A percentile compares a stretch with the other conserved stretches of the same genome.
Conservation (phyloP, 176 grass and related monocot genomes). For the Alloteropsis semialata region DNA sequence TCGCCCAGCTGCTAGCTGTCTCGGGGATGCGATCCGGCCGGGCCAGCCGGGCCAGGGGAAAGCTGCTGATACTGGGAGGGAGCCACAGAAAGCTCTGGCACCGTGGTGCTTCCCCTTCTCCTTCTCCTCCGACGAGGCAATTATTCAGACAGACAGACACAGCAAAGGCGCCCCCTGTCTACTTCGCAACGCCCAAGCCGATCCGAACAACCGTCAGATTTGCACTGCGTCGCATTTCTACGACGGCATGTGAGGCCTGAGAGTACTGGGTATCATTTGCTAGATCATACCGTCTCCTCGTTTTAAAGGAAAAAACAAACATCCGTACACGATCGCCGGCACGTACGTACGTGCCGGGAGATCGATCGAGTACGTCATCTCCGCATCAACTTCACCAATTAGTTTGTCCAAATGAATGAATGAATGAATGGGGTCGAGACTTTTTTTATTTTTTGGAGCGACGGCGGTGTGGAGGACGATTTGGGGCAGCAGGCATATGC, state of each 20-base stretch:
- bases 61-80: not conserved
- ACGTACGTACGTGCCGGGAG: not conserved
- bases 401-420: not conserved
- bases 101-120: not conserved
- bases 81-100: not conserved
- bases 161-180: slow-evolving; percentile 8
- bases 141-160: not conserved
- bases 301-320: no score
- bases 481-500: not conserved
- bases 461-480: not conserved
- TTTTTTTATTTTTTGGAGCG: no score
- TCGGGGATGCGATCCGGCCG: not conserved
- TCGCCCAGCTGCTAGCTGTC: not conserved
- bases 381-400: not conserved
- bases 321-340: not conserved
- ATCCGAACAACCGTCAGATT: not conserved
- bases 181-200: not conserved
- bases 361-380: not conserved
- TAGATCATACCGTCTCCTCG: not conserved
- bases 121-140: not conserved
- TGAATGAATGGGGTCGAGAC: no score
- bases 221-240: not conserved
- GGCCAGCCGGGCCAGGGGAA: not conserved
- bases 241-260: not conserved
- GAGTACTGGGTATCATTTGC: not conserved